phyloP scores from a whole-genome alignment of 352 stramenopile genomes.

The Phytophthora pisi region DNA sequence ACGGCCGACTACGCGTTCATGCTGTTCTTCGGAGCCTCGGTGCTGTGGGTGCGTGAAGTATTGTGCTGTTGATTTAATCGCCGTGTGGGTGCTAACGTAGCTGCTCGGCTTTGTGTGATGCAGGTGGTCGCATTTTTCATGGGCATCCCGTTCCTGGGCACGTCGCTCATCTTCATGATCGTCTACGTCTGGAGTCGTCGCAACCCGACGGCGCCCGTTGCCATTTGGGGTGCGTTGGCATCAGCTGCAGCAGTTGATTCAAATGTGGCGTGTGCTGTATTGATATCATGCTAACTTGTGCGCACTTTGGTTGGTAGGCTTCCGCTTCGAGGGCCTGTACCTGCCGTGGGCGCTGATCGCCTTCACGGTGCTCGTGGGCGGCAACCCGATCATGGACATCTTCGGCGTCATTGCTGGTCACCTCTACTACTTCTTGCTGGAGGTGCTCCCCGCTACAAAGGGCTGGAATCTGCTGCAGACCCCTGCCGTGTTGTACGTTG shows the following conservation, averaged over 20 bases:
- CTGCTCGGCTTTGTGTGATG: constrained; percentile 14
- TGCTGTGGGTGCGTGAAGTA: constrained; percentile 66
- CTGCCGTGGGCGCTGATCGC: constrained; percentile 90
- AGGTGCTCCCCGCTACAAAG: constrained; percentile 87
- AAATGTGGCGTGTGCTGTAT: not conserved
- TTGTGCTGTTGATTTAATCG: not conserved
- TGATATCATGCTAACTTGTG: not conserved
- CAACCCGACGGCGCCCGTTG: constrained; percentile 79
- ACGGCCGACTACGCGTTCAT: constrained; percentile 91
- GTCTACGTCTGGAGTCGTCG: constrained; percentile 92
- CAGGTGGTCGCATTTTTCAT: constrained; percentile 88
- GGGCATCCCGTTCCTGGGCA: constrained; percentile 80
- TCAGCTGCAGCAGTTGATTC: not conserved
- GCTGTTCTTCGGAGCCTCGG: constrained; percentile 80
- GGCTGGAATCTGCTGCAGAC: constrained; percentile 87
- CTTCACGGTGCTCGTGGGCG: constrained; percentile 88
- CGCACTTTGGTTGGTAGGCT: constrained; percentile 44
- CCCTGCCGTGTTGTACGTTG: constrained; percentile 78
- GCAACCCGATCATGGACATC: constrained; percentile 88
- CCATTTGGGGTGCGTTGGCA: constrained; percentile 75
- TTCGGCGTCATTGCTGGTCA: constrained; percentile 87
- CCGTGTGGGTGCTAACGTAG: constrained; percentile 1
- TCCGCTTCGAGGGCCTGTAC: constrained; percentile 89
- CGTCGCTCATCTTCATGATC: constrained; percentile 91
- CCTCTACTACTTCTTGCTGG: constrained; percentile 91